Evolutionary conservation across 1,284 basidiomycete species (phyloP), one percentile per base, ranked within the genome.

Genomic region (Entoloma clypeatum): DNA sequence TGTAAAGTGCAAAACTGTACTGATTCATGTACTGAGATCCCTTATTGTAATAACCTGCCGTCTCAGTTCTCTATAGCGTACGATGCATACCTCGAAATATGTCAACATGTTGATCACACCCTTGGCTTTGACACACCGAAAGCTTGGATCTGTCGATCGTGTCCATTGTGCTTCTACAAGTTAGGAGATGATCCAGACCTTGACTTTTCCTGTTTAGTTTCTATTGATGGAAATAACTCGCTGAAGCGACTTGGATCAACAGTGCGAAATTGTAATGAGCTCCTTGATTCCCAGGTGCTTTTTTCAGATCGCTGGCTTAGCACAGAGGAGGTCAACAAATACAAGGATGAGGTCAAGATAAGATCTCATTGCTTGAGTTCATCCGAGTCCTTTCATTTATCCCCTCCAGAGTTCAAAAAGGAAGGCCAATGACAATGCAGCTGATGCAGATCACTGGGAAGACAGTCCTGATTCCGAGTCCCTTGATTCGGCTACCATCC

Each of bases 171-270:
- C 30, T 43, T 43, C 19, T 43, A 43, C 25, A 19, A 17, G 1
- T 29, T 48, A 2, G n/a, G 42, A 27, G 39, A 39, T 27, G 48
- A 50, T 27, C 48, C 45, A n/a, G 14, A 44, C 7, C 32, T 50
- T 7, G 27, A 42, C 18, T 45, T 43, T 28, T 49, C 39, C 17
- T 39, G 34, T 21, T 40, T 51, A 14, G 24, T 44, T 23, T 30
- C 40, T 13, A 24, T 46, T 18, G 44, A 49, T 36, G 44, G 44
- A 13, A 46, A 49, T 28, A 43, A 46, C 19, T 51, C 44, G 3
- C 36, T 49, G 9, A 49, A 49, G 26, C 22, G 32, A 3, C 18
- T 51, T 8, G 43, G 44, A 9, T n/a, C 44, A 13, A 19, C 18
- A 21, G 24, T 46, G 5, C 43, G 26, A 8, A 29, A 36, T 14